phyloP scores from a whole-genome alignment of 1,139 yeast genomes.

The Kodamaea suecica region DNA sequence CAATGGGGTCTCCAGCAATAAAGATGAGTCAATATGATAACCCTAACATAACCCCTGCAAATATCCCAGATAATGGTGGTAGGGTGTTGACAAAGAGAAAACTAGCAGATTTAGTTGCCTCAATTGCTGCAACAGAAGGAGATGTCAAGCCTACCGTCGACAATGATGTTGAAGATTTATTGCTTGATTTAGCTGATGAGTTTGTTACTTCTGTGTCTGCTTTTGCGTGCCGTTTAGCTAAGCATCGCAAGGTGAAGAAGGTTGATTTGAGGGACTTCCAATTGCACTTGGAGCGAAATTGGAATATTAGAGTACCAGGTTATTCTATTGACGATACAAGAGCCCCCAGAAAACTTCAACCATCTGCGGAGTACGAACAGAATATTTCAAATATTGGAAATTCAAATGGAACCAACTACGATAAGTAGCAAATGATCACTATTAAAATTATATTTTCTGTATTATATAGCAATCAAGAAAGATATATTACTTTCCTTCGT shows the following conservation, averaged over 20 bases:
- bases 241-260: constrained; percentile 84
- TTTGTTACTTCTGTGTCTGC: constrained; percentile 86
- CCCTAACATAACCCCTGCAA: constrained; percentile 29
- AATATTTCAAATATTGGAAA: constrained; percentile 7
- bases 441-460: too few relatives aligned
- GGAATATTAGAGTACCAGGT: constrained; percentile 95
- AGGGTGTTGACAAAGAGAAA: constrained; percentile 87
- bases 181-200: constrained; percentile 92
- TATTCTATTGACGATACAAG: constrained; percentile 86
- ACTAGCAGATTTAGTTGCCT: constrained; percentile 76
- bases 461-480: too few relatives aligned
- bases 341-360: constrained; percentile 76
- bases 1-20: constrained; percentile 9
- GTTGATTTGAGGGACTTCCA: constrained; percentile 88
- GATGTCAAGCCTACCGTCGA: constrained; percentile 89
- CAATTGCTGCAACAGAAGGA: constrained; percentile 80
- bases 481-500: too few relatives aligned
- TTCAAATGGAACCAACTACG: not conserved
- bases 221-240: constrained; percentile 92
- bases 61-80: constrained; percentile 55
- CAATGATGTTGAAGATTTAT: constrained; percentile 90
- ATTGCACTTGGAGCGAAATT: constrained; percentile 86
- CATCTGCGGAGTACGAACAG: constrained; percentile 57
- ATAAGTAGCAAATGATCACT: not conserved
- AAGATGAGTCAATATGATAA: constrained; percentile 12